Conservation (phyloP, 495 filamentous ascomycete genomes). For the Hyaloscypha variabilis region DNA sequence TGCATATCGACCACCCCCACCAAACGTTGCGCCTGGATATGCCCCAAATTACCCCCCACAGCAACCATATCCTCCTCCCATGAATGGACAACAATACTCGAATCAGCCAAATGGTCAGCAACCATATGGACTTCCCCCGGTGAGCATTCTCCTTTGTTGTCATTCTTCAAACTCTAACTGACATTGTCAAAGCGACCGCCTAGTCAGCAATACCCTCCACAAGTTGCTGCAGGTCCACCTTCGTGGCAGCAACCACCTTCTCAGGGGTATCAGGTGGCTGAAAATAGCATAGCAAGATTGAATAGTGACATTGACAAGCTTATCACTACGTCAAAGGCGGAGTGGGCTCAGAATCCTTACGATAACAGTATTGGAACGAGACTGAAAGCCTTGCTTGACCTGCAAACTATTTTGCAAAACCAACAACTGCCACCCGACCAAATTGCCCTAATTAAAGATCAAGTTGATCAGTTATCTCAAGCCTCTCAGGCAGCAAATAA, state of each 20-base stretch:
- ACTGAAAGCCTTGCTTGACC: constrained; percentile 82
- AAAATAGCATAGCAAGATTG: constrained; percentile 68
- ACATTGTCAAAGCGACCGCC: constrained; percentile 17
- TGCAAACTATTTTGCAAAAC: constrained; percentile 77
- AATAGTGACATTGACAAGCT: constrained; percentile 80
- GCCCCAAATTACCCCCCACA: constrained; percentile 37
- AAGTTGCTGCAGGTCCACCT: constrained; percentile 11
- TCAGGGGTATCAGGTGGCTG: constrained; percentile 21
- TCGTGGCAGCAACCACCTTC: constrained; percentile 27
- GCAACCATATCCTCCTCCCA: constrained; percentile 16
- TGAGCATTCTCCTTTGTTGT: constrained; percentile 10
- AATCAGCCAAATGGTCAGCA: constrained; percentile 13
- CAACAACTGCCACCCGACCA: constrained; percentile 80
- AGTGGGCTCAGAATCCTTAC: constrained; percentile 71
- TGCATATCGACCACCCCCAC: constrained; percentile 35
- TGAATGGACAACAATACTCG: constrained; percentile 28
- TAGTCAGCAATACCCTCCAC: constrained; percentile 23
- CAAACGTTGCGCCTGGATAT: constrained; percentile 14
- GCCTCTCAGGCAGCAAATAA: constrained; percentile 27
- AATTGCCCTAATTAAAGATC: constrained; percentile 76
- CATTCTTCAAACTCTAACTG: not conserved
- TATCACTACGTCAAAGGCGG: constrained; percentile 67
- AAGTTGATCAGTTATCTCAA: constrained; percentile 68
- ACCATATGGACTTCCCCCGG: constrained; percentile 25
- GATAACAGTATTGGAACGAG: constrained; percentile 74